A percentile compares a stretch with the other conserved stretches of the same genome.
Evolutionary conservation across 1,139 yeast genomes (phyloP).

Genomic region (Lodderomyces elongisporus): DNA sequence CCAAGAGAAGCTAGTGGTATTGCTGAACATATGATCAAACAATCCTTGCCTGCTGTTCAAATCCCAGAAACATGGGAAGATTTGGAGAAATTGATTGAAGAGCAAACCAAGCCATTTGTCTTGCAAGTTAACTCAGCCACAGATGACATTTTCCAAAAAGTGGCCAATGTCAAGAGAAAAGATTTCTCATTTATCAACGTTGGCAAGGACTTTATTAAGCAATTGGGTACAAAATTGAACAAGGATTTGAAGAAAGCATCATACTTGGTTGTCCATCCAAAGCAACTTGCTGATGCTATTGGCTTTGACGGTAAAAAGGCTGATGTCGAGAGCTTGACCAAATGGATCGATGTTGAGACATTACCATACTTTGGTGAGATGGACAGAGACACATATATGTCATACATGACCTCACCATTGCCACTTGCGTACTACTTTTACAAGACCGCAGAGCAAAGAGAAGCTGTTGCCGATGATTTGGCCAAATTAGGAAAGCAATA

Average conservation of each 20-base stretch:
- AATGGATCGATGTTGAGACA: slow-evolving; percentile 63
- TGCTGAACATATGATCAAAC: slow-evolving; percentile 73
- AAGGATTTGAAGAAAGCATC: slow-evolving; percentile 23
- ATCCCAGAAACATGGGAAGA: slow-evolving; percentile 43
- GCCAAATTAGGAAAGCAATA: slow-evolving; percentile 62
- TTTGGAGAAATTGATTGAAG: slow-evolving; percentile 45
- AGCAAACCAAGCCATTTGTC: slow-evolving; percentile 50
- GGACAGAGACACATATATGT: slow-evolving; percentile 72
- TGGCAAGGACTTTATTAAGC: slow-evolving; percentile 28
- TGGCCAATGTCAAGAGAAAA: slow-evolving; percentile 59
- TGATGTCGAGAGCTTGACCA: slow-evolving; percentile 34
- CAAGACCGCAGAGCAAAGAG: slow-evolving; percentile 63
- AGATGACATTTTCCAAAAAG: slow-evolving; percentile 42
- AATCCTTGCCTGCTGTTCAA: slow-evolving; percentile 76
- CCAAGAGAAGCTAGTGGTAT: slow-evolving; percentile 80
- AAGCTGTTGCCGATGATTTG: slow-evolving; percentile 47
- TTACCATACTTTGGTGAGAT: slow-evolving; percentile 91
- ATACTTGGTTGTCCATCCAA: slow-evolving; percentile 37
- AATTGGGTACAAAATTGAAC: slow-evolving; percentile 20
- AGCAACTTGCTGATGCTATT: slow-evolving; percentile 27
- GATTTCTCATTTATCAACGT: slow-evolving; percentile 58
- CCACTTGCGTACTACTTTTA: slow-evolving; percentile 91
- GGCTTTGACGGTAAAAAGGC: slow-evolving; percentile 18
- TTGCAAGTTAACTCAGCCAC: slow-evolving; percentile 41
- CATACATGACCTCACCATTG: slow-evolving; percentile 63